Evolutionary conservation across 2,329 filamentous ascomycete genomes (phyloP), one percentile per base, ranked within the genome.

Genomic region (Leptographium lundbergii): DNA sequence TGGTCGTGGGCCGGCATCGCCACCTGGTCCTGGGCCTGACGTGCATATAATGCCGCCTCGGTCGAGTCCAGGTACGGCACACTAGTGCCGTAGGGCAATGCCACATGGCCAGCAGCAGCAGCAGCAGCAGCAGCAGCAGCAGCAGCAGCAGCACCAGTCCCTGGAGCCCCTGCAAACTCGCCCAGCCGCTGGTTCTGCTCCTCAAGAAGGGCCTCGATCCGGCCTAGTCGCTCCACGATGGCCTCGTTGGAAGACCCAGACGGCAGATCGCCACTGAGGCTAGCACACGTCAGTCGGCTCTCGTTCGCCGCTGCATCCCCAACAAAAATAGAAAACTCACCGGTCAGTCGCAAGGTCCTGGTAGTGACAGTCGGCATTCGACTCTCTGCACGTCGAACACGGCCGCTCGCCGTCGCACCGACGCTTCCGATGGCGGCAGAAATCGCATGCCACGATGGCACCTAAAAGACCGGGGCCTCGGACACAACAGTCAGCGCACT

Each of bases 381-480:
- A 71, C 50, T 73, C 71, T 48, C 63, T 64, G 60, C 72, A 74
- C 2, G 71, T 73, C 52, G 70, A 71, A 60, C 72, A 74, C 9
- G 72, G 71, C 47, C 65, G 67, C 58, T 72, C 69, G 42, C 71
- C 71, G 58, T 73, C 70, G 62, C 71, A 74, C 58, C 70, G 65
- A 57, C 70, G 67, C 62, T 74, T 74, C 34, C 71, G 67, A 60
- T 72, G 68, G 52, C 72, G 63, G 63, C 71, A 73, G 60, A 73
- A 73, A 62, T 74, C 72, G 63, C 72, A 74, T 58, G 72, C 72
- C 61, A 74, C 65, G 27, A 72, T 66, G 52, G 71, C 71, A 32
- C 72, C 72, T 74, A 55, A 32, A 36, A n/a, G 7, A 45, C 42
- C 17, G 51, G 17, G 27, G 13, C 14, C 17, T 3, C 14, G 22